Evolutionary conservation across 139 green algal genomes (phyloP).

Genomic region (Chlamydomonas applanata): DNA sequence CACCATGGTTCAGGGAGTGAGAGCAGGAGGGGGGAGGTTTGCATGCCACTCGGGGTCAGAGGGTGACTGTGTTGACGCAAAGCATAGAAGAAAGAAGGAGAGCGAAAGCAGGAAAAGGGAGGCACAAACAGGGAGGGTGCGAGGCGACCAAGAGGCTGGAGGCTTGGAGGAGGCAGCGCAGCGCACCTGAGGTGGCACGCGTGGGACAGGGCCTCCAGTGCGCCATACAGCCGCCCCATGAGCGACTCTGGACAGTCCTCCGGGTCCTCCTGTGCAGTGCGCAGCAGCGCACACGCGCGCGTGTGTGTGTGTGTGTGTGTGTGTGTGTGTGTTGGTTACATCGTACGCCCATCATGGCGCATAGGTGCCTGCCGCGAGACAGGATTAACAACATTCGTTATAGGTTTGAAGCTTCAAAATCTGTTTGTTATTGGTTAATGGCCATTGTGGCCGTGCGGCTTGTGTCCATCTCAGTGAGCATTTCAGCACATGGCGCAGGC

Average conservation of each 20-base stretch:
- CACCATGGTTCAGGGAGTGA: too few relatives aligned
- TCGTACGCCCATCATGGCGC: too few relatives aligned
- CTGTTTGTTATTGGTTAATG: too few relatives aligned
- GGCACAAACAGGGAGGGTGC: not conserved
- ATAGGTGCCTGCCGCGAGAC: not conserved
- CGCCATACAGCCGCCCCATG: conserved; percentile 11
- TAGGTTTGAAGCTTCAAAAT: not conserved
- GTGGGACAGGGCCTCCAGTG: not conserved
- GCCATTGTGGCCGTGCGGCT: too few relatives aligned
- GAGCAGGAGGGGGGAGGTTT: too few relatives aligned
- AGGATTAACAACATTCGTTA: not conserved
- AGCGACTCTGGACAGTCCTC: conserved; percentile 19
- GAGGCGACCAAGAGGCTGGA: too few relatives aligned
- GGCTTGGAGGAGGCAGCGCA: too few relatives aligned
- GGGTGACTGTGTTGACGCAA: not conserved
- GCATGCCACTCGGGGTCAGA: not conserved
- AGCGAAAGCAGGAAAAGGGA: not conserved
- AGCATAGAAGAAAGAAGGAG: not conserved
- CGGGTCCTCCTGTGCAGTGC: not conserved
- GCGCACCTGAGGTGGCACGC: conserved; percentile 1
- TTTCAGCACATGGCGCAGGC: too few relatives aligned
- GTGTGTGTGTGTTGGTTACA: too few relatives aligned
- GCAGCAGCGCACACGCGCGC: not conserved
- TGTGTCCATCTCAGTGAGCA: too few relatives aligned
- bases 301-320: not conserved